Conservation (phyloP, 2,329 filamentous ascomycete genomes). For the Xylaria sp. region DNA sequence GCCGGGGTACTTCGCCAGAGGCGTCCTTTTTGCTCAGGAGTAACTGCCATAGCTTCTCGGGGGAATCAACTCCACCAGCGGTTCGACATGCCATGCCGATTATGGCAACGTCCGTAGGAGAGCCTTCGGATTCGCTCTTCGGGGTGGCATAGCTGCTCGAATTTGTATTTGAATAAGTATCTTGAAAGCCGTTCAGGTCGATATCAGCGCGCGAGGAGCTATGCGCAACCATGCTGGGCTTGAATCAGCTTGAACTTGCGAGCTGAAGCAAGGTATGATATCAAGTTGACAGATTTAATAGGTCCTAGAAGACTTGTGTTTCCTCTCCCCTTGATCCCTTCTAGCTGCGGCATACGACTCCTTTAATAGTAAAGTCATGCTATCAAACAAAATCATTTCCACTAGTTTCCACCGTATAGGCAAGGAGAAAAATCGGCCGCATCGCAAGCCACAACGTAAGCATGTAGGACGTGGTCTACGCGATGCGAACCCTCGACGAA, state of each 20-base stretch:
- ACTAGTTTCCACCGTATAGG: background rate
- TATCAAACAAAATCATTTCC: background rate
- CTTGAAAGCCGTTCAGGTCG: background rate
- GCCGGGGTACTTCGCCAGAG: background rate
- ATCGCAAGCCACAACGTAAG: background rate
- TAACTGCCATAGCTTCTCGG: background rate
- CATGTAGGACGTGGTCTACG: background rate
- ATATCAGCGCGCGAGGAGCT: constrained; percentile 8
- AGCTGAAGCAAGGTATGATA: background rate
- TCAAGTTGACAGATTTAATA: background rate
- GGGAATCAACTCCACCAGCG: constrained; percentile 2
- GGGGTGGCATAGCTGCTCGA: background rate
- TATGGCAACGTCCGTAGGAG: constrained; percentile 4
- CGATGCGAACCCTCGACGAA: background rate
- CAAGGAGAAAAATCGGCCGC: background rate
- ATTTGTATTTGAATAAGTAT: background rate
- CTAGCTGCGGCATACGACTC: background rate
- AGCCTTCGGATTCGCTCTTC: background rate
- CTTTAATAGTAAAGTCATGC: background rate
- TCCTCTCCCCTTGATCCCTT: background rate
- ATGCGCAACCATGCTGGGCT: constrained; percentile 18
- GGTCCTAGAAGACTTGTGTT: background rate
- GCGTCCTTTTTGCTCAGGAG: constrained; percentile 1
- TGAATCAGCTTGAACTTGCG: background rate
- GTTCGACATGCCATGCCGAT: constrained; percentile 15